Percentiles rank a stretch among this genome's conserved stretches.
Evolutionary conservation across 768 basidiomycete genomes (phyloP).

Genomic region (Agaricus bisporus): DNA sequence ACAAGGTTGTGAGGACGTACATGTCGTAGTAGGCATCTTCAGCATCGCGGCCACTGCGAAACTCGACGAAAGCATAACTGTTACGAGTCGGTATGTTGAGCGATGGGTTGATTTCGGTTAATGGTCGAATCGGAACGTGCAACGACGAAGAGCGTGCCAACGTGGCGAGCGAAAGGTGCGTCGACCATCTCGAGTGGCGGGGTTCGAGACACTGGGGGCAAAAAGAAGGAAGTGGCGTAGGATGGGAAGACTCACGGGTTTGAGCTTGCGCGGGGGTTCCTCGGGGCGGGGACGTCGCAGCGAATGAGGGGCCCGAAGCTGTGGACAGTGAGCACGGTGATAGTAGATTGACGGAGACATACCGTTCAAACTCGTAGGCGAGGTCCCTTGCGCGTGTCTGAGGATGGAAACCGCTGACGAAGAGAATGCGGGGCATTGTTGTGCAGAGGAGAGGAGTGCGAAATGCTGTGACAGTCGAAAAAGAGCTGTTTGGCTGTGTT

Average conservation of each 20-base stretch:
- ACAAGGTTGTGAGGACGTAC: slow-evolving; percentile 17
- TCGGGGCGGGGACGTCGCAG: slow-evolving; percentile 86
- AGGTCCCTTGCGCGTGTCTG: slow-evolving; percentile 79
- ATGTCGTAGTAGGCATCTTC: slow-evolving; percentile 34
- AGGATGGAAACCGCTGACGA: slow-evolving; percentile 82
- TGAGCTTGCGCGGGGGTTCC: slow-evolving; percentile 65
- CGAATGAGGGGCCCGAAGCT: slow-evolving; percentile 81
- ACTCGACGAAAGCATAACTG: slow-evolving; percentile 35
- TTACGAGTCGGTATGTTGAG: slow-evolving; percentile 20
- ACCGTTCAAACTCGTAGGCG: slow-evolving; percentile 87
- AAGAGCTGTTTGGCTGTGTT: slow-evolving; percentile 15
- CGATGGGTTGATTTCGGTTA: slow-evolving; percentile 13
- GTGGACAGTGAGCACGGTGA: slow-evolving; percentile 1
- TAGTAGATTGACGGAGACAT: too few species aligned
- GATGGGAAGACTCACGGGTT: slow-evolving; percentile 69
- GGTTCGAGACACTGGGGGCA: slow-evolving; percentile 25
- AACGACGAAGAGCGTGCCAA: not conserved
- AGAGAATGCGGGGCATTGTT: slow-evolving; percentile 76
- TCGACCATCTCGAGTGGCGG: slow-evolving; percentile 7
- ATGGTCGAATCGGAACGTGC: slow-evolving; percentile 4
- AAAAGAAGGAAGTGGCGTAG: slow-evolving; percentile 11
- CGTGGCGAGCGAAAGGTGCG: slow-evolving; percentile 8
- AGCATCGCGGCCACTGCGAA: slow-evolving; percentile 28
- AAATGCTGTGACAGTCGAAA: slow-evolving; percentile 12
- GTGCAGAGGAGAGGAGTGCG: not conserved